Evolutionary conservation across 768 basidiomycete genomes (phyloP).

Genomic region (Termitomyces sp.): DNA sequence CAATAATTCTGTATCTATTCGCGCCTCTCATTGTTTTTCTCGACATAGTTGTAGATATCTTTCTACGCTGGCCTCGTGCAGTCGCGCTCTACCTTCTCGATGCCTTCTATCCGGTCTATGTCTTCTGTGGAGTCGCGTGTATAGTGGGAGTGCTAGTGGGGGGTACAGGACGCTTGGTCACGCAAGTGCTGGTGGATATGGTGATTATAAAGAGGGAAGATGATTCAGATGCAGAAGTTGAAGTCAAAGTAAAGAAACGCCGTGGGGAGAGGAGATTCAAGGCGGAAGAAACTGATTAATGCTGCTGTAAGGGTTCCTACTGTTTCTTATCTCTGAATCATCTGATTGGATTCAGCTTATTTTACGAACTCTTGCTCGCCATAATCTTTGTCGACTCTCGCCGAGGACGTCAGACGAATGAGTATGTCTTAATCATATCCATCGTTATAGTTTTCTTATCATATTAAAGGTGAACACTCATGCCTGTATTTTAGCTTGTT

Average conservation of each 20-base stretch:
- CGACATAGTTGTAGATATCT: conserved; percentile 35
- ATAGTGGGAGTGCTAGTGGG: conserved; percentile 48
- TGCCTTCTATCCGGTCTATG: conserved; percentile 51
- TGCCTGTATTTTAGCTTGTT: background rate
- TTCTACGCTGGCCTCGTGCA: conserved; percentile 44
- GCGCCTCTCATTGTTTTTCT: conserved; percentile 44
- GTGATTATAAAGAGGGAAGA: background rate
- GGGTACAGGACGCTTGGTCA: conserved; percentile 24
- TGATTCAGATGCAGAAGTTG: background rate
- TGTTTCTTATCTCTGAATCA: background rate
- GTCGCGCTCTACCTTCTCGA: conserved; percentile 34
- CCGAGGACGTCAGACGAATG: background rate
- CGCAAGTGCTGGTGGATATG: conserved; percentile 11
- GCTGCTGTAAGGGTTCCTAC: background rate
- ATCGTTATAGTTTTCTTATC: background rate
- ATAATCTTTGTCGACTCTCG: too few species aligned
- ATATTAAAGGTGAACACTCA: background rate
- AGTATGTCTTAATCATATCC: background rate
- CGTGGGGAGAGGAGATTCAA: background rate
- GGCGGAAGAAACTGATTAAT: conserved; percentile 1
- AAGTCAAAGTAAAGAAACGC: background rate
- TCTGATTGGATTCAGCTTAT: too few species aligned
- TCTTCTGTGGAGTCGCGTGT: conserved; percentile 54
- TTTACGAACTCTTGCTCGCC: background rate
- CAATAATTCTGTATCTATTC: conserved; percentile 37